phyloP scores from a whole-genome alignment of 2,329 filamentous ascomycete species.

The Trichophyton equinum region DNA sequence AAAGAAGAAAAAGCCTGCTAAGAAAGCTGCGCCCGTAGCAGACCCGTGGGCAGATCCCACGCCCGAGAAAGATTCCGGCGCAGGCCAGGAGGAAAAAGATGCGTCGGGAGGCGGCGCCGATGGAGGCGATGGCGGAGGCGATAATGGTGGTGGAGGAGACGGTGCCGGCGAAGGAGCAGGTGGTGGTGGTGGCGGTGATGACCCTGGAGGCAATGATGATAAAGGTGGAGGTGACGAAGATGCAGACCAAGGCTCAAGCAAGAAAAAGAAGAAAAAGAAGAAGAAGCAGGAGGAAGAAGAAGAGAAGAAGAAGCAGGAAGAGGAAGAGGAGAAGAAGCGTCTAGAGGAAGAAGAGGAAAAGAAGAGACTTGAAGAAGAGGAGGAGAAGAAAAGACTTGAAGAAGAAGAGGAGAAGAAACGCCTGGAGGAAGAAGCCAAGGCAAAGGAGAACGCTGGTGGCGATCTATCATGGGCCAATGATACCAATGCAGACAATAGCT shows the following conservation, averaged over 20 bases:
- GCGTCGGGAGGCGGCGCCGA: conserved; percentile 5
- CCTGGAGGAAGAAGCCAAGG: conserved; percentile 17
- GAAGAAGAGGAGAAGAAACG: conserved; percentile 24
- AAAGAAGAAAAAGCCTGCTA: conserved; percentile 10
- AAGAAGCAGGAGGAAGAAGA: conserved; percentile 10
- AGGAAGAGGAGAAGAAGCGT: conserved; percentile 9
- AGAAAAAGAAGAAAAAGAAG: conserved; percentile 14
- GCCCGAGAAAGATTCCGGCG: conserved; percentile 2
- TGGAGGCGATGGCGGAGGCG: not conserved
- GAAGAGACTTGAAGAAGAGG: conserved; percentile 23
- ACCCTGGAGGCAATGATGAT: not conserved
- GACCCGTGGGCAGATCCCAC: not conserved
- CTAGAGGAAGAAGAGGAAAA: conserved; percentile 15
- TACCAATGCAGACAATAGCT: conserved; percentile 31
- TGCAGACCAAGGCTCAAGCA: not conserved
- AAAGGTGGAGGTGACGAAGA: conserved; percentile 7
- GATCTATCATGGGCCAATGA: conserved; percentile 37
- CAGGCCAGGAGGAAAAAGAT: conserved; percentile 7
- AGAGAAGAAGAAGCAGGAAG: conserved; percentile 7
- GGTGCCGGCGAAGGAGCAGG: conserved; percentile 5
- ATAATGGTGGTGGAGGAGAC: conserved; percentile 4
- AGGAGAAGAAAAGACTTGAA: conserved; percentile 17
- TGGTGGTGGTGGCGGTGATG: conserved; percentile 2
- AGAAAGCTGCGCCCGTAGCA: conserved; percentile 1
- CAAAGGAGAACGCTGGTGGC: conserved; percentile 17